Conservation (phyloP, 2,329 filamentous ascomycete genomes). For the Trichocomaceae sp. region DNA sequence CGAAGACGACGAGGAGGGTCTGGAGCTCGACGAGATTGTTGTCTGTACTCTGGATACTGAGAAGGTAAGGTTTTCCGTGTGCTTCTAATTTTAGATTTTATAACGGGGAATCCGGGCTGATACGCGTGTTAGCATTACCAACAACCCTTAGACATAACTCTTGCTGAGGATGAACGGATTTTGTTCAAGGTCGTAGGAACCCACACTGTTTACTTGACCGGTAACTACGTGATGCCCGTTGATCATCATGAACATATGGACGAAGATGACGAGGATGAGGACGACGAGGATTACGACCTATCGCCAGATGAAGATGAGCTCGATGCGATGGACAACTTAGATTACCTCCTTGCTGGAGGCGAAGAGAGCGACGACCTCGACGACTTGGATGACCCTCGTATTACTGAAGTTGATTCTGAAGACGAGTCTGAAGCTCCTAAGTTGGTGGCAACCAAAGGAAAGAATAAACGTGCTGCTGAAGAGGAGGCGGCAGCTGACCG, state of each 20-base stretch:
- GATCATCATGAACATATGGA: constrained; percentile 37
- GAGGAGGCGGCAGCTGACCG: constrained; percentile 68
- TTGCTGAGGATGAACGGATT: constrained; percentile 79
- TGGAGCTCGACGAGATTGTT: constrained; percentile 79
- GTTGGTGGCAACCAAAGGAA: constrained; percentile 54
- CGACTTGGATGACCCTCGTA: constrained; percentile 67
- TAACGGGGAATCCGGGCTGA: neutral
- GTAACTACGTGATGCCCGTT: constrained; percentile 81
- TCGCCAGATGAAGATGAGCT: constrained; percentile 75
- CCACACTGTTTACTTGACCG: constrained; percentile 85
- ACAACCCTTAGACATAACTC: constrained; percentile 87
- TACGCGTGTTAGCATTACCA: constrained; percentile 67
- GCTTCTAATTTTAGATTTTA: neutral
- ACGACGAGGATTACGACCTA: constrained; percentile 71
- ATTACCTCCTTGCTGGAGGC: constrained; percentile 47
- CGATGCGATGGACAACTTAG: constrained; percentile 28
- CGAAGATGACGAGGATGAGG: constrained; percentile 52
- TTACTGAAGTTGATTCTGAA: constrained; percentile 76
- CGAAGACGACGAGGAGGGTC: constrained; percentile 54
- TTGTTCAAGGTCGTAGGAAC: constrained; percentile 90
- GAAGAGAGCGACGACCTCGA: constrained; percentile 72
- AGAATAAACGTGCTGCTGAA: constrained; percentile 84
- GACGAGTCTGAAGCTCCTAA: constrained; percentile 64
- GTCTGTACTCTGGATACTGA: constrained; percentile 92
- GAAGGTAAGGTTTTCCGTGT: constrained; percentile 55